Percentiles rank a stretch among this genome's conserved stretches.
Conservation (phyloP, 306 rosid species). For the Vigna trinervia region DNA sequence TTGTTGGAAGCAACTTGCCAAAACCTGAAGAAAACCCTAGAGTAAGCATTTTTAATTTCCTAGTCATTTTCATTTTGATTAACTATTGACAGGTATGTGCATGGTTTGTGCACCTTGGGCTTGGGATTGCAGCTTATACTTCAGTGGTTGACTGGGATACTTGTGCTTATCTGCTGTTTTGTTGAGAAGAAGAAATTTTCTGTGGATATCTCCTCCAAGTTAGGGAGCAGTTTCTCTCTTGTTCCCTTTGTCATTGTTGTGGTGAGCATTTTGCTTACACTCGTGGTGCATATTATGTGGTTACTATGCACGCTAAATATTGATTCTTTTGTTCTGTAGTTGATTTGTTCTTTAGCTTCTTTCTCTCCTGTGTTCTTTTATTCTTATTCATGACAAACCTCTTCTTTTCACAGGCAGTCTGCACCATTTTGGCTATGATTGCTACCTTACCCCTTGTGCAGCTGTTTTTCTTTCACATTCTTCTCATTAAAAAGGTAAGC, state of each 20-base stretch:
- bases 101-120: conserved; percentile 84
- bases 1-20: conserved; percentile 48
- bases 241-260: conserved; percentile 87
- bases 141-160: conserved; percentile 96
- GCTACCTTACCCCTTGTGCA: conserved; percentile 96
- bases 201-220: conserved; percentile 70
- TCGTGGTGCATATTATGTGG: conserved; percentile 3
- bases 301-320: neutral
- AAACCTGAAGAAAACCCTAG: conserved; percentile 54
- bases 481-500: conserved; percentile 88
- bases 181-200: conserved; percentile 81
- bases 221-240: conserved; percentile 95
- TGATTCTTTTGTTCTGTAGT: neutral
- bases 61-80: conserved; percentile 71
- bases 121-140: conserved; percentile 99
- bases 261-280: conserved; percentile 59
- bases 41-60: conserved; percentile 70
- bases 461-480: conserved; percentile 95
- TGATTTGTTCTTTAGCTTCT: neutral
- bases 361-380: conserved; percentile 7
- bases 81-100: conserved; percentile 86
- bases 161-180: conserved; percentile 88
- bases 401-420: conserved; percentile 66
- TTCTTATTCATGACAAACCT: conserved; percentile 21
- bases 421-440: conserved; percentile 90